A percentile compares a stretch with the other conserved stretches of the same genome.
Conservation (phyloP, 176 grass and related monocot genomes). For the Hyparrhenia diplandra region DNA sequence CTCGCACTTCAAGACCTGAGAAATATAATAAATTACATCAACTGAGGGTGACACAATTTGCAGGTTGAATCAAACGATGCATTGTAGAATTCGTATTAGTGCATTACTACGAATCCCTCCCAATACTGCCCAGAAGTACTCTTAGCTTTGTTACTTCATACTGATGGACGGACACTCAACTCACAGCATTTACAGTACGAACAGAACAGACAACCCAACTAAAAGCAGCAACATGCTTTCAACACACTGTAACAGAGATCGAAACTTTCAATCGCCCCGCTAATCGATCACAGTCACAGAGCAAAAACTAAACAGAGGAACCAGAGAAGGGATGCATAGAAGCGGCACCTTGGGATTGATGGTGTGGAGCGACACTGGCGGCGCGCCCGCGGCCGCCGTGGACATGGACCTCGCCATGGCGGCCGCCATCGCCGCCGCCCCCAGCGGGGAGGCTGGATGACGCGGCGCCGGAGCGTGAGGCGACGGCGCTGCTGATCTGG, state of each 20-base stretch:
- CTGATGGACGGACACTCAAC: neutral
- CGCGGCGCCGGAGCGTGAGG: neutral
- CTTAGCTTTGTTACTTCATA: neutral
- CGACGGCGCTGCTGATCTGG: constrained; percentile 39
- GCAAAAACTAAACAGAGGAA: neutral
- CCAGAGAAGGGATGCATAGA: neutral
- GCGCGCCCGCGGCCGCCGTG: constrained; percentile 24
- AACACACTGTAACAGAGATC: neutral
- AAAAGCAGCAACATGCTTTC: neutral
- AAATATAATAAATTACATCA: constrained; percentile 9
- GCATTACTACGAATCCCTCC: neutral
- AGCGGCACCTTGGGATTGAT: constrained; percentile 64
- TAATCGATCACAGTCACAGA: neutral
- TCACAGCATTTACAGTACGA: neutral
- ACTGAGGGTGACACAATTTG: neutral
- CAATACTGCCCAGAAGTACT: neutral
- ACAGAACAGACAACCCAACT: neutral
- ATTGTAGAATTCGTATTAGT: neutral
- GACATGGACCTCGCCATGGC: constrained; percentile 40
- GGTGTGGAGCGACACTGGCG: constrained; percentile 48
- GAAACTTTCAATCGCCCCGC: neutral
- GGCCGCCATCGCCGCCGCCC: constrained; percentile 35
- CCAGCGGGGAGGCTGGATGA: neutral
- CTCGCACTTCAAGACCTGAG: constrained; percentile 80
- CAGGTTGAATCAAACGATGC: neutral